These are phyloP conservation scores for Saccharum officinarum DNA, from an alignment of 176 grass and related monocot genomes.

Conservation along the genomic window DNA sequence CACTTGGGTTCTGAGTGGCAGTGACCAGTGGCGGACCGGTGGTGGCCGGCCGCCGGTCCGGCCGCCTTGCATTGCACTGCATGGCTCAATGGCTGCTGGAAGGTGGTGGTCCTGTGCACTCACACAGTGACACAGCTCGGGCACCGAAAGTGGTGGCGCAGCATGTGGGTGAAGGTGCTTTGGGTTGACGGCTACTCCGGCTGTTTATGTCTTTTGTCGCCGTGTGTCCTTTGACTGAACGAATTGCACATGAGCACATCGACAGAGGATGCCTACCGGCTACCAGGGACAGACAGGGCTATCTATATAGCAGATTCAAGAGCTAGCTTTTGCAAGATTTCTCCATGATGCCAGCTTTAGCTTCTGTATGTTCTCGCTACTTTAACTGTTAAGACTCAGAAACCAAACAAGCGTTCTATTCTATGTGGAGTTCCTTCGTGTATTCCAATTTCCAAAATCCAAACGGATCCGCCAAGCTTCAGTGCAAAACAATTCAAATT, in stretches of 20 bases:
- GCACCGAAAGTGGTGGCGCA: slow-evolving; percentile 42
- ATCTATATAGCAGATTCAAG: background rate
- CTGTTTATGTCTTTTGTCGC: slow-evolving; percentile 12
- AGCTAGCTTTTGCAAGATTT: background rate
- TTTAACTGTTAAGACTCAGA: background rate
- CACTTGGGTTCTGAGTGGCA: background rate
- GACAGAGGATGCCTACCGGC: background rate
- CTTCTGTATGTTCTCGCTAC: background rate
- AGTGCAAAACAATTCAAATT: background rate
- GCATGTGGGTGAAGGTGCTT: slow-evolving; percentile 23
- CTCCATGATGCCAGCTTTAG: background rate
- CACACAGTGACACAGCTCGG: background rate
- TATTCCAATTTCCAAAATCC: too few species aligned
- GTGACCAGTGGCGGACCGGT: slow-evolving; percentile 8
- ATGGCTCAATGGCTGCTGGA: background rate
- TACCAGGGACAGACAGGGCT: background rate
- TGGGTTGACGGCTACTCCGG: slow-evolving; percentile 18
- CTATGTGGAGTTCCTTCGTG: too few species aligned
- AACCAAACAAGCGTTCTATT: background rate
- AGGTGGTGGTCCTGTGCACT: slow-evolving; percentile 27
- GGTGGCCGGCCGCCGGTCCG: background rate
- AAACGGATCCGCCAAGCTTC: background rate
- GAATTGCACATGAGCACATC: background rate
- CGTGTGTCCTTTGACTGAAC: slow-evolving; percentile 9
- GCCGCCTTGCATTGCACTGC: background rate